phyloP scores from a whole-genome alignment of 305 asterid genomes.

The Fraxinus sp. region DNA sequence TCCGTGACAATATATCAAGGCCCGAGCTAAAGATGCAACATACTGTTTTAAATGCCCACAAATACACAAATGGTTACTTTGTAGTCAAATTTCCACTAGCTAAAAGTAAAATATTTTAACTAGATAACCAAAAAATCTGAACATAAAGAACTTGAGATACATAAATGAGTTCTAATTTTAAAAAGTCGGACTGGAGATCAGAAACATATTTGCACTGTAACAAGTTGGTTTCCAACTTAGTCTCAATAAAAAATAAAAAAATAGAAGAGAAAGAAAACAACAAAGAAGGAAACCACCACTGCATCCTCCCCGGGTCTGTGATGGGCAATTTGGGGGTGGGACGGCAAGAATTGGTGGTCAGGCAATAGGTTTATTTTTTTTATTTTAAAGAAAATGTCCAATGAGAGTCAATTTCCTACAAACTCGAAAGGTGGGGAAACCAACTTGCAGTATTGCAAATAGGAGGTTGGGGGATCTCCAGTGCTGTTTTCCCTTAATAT shows the following conservation, averaged over 20 bases:
- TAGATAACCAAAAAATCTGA: background rate
- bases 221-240: background rate
- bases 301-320: background rate
- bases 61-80: conserved; percentile 1
- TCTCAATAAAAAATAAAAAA: background rate
- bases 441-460: background rate
- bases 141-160: background rate
- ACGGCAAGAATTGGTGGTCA: background rate
- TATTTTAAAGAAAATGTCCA: background rate
- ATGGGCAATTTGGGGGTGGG: background rate
- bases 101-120: background rate
- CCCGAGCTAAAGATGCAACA: conserved; percentile 85
- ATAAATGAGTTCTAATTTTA: background rate
- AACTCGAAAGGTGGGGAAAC: background rate
- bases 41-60: conserved; percentile 41
- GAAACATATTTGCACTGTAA: background rate
- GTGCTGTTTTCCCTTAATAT: background rate
- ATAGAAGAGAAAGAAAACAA: background rate
- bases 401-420: background rate
- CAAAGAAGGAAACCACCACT: background rate
- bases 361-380: background rate
- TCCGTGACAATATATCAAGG: conserved; percentile 89
- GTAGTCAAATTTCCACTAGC: background rate
- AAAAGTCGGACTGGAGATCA: background rate
- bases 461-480: background rate